Conservation (phyloP, 2,329 filamentous ascomycete species). For the Diaporthe citri region DNA sequence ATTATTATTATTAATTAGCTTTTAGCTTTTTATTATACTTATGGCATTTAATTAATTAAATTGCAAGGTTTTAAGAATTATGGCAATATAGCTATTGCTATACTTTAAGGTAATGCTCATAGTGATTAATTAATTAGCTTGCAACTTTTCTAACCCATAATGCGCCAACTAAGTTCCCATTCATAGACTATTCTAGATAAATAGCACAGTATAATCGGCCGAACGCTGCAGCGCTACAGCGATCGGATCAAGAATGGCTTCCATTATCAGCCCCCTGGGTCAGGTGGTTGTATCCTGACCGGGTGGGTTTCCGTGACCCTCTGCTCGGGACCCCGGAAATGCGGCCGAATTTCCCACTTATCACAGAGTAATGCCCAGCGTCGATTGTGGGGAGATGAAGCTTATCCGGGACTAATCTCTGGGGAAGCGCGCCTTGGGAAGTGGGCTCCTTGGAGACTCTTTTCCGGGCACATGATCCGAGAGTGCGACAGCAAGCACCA, state of each 20-base stretch:
- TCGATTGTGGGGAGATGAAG: conserved; percentile 8
- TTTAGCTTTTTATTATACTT: too few relatives aligned
- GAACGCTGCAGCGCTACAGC: background rate
- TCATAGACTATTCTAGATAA: too few relatives aligned
- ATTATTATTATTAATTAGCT: too few relatives aligned
- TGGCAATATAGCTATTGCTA: too few relatives aligned
- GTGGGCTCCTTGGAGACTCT: conserved; percentile 8
- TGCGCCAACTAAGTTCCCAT: too few relatives aligned
- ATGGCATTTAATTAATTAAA: too few relatives aligned
- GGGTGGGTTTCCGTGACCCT: conserved; percentile 11
- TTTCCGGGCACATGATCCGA: conserved; percentile 28
- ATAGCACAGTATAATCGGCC: too few relatives aligned
- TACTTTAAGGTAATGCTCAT: too few relatives aligned
- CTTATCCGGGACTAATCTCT: conserved; percentile 25
- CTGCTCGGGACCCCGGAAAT: conserved; percentile 10
- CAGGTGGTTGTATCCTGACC: conserved; percentile 6
- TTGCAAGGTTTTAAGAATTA: too few relatives aligned
- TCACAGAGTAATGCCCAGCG: conserved; percentile 10
- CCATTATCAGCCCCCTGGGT: background rate
- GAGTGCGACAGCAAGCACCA: background rate
- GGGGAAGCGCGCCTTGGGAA: conserved; percentile 11
- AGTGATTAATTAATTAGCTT: too few relatives aligned
- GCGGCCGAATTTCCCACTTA: conserved; percentile 17
- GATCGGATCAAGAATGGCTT: background rate
- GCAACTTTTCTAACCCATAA: too few relatives aligned